Evolutionary conservation across 139 green algal species (phyloP), one percentile per base, ranked within the genome.

Genomic region (Trebouxia sp.): DNA sequence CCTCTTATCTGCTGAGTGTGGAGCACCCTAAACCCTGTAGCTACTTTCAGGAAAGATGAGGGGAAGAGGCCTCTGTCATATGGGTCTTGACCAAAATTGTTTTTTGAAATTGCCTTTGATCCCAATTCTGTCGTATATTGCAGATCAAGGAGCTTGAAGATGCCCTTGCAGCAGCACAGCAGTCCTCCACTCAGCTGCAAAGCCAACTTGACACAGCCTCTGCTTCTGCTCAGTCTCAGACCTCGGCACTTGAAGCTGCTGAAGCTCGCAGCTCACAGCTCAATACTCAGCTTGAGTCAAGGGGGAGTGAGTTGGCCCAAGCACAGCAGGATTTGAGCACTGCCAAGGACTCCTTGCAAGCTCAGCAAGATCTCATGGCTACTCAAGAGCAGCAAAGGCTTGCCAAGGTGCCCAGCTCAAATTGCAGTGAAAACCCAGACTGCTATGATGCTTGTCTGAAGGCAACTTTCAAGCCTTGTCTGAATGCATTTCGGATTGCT

Each of bases 141-240:
- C 58, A 82, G 77, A 70, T 80, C 11, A 77, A 84, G 83, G 83
- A 87, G 65, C 37, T 53, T 58, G 79, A 84, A 39, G 74, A 62
- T 37, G 6, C 15, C 12, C 17, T 80, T 0, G 11, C 42, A 55
- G 41, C 69, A 9, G 69, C 69, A 28, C 69, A 51, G 11, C 41
- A 77, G 69, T 37, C 26, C 26, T 35, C 26, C 10, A 41, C 69
- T 7, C 42, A 51, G 8, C 41, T 77, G 38, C 41, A 77, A 26
- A 24, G n/a, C 39, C 69, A 77, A 28, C 41, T 77, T 20, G 35
- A 22, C n/a, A 48, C 69, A 53, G 62, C 62, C 0, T 42, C 42
- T 32, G 69, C 69, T 10, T 53, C 69, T n/a, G 69, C 69, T 26
- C 69, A 56, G 7, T 37, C 43, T 5, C 69, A 51, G 8, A 15